Evolutionary conservation across 2,329 filamentous ascomycete species (phyloP).

Genomic region (Claviceps purpurea): DNA sequence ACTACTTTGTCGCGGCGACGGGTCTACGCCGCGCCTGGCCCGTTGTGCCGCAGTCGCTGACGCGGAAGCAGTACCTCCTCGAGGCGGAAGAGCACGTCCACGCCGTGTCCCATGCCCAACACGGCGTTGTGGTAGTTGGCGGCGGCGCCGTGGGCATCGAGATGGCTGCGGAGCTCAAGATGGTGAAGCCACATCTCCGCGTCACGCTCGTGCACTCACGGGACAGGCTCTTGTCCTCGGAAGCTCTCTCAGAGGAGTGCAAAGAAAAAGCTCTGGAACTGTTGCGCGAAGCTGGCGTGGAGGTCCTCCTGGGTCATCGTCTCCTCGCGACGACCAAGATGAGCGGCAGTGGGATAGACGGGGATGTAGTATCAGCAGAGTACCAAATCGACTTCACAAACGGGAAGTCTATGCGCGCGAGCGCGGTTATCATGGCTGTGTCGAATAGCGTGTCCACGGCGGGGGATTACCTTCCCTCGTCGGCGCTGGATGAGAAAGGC

Average conservation of each 20-base stretch:
- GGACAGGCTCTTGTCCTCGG: conserved; percentile 55
- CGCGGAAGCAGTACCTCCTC: conserved; percentile 46
- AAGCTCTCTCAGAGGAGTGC: conserved; percentile 56
- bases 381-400: conserved; percentile 45
- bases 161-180: conserved; percentile 67
- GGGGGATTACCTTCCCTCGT: conserved; percentile 40
- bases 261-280: conserved; percentile 48
- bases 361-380: conserved; percentile 20
- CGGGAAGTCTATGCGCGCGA: conserved; percentile 44
- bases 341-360: conserved; percentile 23
- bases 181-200: conserved; percentile 45
- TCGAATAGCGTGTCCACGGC: conserved; percentile 50
- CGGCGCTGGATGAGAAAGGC: conserved; percentile 47
- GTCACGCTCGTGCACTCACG: conserved; percentile 68
- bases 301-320: conserved; percentile 49
- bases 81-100: conserved; percentile 50
- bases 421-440: conserved; percentile 56
- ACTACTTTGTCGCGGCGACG: conserved; percentile 62
- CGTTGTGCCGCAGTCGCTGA: conserved; percentile 54
- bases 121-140: conserved; percentile 59
- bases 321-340: conserved; percentile 38
- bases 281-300: conserved; percentile 48
- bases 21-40: conserved; percentile 60
- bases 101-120: conserved; percentile 33
- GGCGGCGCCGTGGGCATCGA: conserved; percentile 70